Conservation (phyloP, 1,284 basidiomycete species). For the Ceratobasidium papillatum region DNA sequence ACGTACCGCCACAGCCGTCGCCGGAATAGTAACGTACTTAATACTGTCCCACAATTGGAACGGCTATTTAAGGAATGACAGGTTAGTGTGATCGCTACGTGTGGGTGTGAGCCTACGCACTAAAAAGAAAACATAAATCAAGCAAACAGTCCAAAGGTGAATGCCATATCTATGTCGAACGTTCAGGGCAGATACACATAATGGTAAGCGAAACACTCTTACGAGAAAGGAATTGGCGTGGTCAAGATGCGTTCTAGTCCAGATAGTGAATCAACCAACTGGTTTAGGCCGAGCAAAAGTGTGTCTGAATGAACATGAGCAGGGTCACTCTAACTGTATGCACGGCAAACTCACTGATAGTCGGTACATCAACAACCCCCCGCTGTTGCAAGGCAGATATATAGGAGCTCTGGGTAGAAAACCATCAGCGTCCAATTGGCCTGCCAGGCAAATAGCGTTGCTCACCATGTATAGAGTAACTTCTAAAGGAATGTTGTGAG, state of each 20-base stretch:
- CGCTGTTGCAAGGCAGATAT: constrained; percentile 67
- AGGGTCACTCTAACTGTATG: background rate
- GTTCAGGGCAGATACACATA: background rate
- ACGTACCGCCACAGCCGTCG: constrained; percentile 46
- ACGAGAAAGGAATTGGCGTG: constrained; percentile 83
- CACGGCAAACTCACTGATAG: constrained; percentile 54
- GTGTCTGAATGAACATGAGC: constrained; percentile 54
- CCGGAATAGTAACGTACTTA: constrained; percentile 72
- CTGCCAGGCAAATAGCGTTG: constrained; percentile 14
- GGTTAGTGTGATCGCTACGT: background rate
- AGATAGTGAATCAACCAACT: constrained; percentile 72
- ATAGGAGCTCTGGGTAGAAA: constrained; percentile 66
- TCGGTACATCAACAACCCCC: constrained; percentile 70
- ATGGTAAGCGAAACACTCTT: constrained; percentile 46
- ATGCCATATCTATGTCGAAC: constrained; percentile 63
- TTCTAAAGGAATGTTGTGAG: constrained; percentile 77
- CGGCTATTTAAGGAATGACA: constrained; percentile 56
- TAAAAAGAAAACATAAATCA: constrained; percentile 59
- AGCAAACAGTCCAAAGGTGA: constrained; percentile 70
- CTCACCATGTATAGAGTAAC: constrained; percentile 75
- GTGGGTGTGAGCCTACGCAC: constrained; percentile 51
- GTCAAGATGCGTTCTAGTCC: constrained; percentile 79
- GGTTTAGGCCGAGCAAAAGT: constrained; percentile 62
- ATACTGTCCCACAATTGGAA: constrained; percentile 72
- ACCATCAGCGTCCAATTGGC: background rate